phyloP scores from a whole-genome alignment of 2,329 filamentous ascomycete genomes.

The Immersiporthe knoxdaviesiana region DNA sequence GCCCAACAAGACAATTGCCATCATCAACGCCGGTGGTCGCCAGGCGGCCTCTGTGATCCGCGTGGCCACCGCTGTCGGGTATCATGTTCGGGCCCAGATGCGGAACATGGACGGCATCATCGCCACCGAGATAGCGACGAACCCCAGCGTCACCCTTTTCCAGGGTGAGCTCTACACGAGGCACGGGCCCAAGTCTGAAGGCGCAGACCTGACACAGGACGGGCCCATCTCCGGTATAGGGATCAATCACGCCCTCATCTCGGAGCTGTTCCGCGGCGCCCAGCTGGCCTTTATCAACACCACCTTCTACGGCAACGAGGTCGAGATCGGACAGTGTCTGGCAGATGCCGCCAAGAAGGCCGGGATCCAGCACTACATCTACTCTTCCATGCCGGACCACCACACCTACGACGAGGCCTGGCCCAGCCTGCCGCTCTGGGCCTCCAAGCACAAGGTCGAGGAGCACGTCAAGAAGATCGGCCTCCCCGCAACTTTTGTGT shows the following conservation, averaged over 20 bases:
- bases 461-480: conserved; percentile 84
- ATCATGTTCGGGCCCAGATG: conserved; percentile 89
- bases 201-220: conserved; percentile 67
- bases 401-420: conserved; percentile 75
- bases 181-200: conserved; percentile 51
- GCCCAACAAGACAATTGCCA: conserved; percentile 80
- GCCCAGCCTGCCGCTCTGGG: conserved; percentile 88
- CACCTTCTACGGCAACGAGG: conserved; percentile 93
- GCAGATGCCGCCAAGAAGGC: conserved; percentile 87
- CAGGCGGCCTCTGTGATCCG: conserved; percentile 95
- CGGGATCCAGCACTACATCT: conserved; percentile 88
- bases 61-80: conserved; percentile 90
- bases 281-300: conserved; percentile 97
- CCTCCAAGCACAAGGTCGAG: conserved; percentile 89
- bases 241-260: conserved; percentile 73
- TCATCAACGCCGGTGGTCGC: conserved; percentile 94
- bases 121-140: conserved; percentile 78
- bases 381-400: conserved; percentile 97
- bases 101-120: conserved; percentile 86
- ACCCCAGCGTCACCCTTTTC: conserved; percentile 74
- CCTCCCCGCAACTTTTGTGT: conserved; percentile 88
- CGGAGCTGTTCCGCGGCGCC: conserved; percentile 78
- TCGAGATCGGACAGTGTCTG: conserved; percentile 83
- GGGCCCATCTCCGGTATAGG: conserved; percentile 65
- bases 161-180: conserved; percentile 67